phyloP scores from a whole-genome alignment of 352 stramenopile genomes.

The Globisporangium acanthophoron region DNA sequence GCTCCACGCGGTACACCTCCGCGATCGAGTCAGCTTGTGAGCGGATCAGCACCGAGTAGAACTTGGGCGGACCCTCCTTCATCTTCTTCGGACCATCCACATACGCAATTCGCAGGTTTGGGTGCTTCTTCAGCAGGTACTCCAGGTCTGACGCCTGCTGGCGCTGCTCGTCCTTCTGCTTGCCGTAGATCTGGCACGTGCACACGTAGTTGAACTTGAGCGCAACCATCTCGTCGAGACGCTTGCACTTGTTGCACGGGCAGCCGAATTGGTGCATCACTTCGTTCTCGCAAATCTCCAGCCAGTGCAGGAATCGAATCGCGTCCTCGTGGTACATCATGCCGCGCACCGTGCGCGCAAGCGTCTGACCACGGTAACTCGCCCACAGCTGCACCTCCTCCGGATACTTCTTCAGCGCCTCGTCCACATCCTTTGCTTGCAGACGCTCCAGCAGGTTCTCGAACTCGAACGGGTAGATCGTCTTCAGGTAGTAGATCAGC shows the following conservation, averaged over 20 bases:
- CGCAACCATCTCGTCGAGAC: conserved; percentile 75
- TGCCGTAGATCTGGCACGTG: conserved; percentile 86
- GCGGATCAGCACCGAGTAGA: conserved; percentile 76
- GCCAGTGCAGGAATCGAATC: conserved; percentile 82
- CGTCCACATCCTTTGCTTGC: conserved; percentile 74
- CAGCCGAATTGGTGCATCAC: conserved; percentile 76
- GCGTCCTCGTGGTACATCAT: conserved; percentile 90
- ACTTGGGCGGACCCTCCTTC: conserved; percentile 83
- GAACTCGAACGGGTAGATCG: conserved; percentile 85
- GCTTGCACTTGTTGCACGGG: conserved; percentile 83
- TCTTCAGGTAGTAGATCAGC: conserved; percentile 94
- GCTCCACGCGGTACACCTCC: conserved; percentile 77
- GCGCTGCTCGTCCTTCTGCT: conserved; percentile 79
- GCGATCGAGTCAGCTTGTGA: conserved; percentile 68
- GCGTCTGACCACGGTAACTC: conserved; percentile 80
- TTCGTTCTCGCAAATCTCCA: conserved; percentile 87
- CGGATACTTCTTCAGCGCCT: conserved; percentile 75
- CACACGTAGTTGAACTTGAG: conserved; percentile 89
- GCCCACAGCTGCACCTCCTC: conserved; percentile 83
- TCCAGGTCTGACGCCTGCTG: conserved; percentile 72
- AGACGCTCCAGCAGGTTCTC: conserved; percentile 80
- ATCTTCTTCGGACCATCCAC: conserved; percentile 85
- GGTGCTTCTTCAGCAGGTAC: conserved; percentile 80
- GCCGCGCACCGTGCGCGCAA: conserved; percentile 73
- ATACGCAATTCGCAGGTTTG: conserved; percentile 69